A percentile compares a stretch with the other conserved stretches of the same genome.
phyloP scores from a whole-genome alignment of 2,329 filamentous ascomycete species.

The Ceratocystis destructans region DNA sequence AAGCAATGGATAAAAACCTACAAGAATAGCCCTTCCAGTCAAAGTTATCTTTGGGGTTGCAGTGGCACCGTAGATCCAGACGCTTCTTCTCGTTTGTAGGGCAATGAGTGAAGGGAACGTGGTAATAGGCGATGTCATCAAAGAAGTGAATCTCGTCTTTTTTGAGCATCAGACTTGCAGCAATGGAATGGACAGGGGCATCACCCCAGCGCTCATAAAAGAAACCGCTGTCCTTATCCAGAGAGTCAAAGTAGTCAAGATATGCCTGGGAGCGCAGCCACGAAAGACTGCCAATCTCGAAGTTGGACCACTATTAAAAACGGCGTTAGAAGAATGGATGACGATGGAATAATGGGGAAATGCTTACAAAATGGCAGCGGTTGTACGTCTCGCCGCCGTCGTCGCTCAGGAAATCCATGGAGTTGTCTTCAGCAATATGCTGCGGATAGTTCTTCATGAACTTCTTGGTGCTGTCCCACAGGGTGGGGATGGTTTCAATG shows the following conservation, averaged over 20 bases:
- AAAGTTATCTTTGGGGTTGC: constrained; percentile 93
- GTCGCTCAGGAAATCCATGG: constrained; percentile 81
- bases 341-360: not conserved
- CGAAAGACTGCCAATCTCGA: constrained; percentile 85
- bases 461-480: constrained; percentile 91
- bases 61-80: constrained; percentile 78
- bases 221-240: constrained; percentile 88
- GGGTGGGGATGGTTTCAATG: constrained; percentile 83
- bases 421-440: constrained; percentile 72
- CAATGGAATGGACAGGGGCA: constrained; percentile 96
- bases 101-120: constrained; percentile 95
- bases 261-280: constrained; percentile 88
- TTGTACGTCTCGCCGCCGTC: constrained; percentile 89
- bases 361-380: constrained; percentile 82
- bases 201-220: constrained; percentile 99
- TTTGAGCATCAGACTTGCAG: constrained; percentile 69
- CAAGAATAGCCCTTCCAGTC: constrained; percentile 99
- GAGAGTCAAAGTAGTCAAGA: constrained; percentile 73
- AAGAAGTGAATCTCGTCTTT: constrained; percentile 98
- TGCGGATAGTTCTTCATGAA: constrained; percentile 86
- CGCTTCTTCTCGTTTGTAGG: constrained; percentile 78
- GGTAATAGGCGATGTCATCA: constrained; percentile 96
- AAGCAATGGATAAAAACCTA: constrained; percentile 36
- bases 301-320: constrained; percentile 82
- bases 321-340: constrained; percentile 7